A percentile compares a stretch with the other conserved stretches of the same genome.
Conservation (phyloP, 495 filamentous ascomycete species). For the Jackrogersella multiformis region DNA sequence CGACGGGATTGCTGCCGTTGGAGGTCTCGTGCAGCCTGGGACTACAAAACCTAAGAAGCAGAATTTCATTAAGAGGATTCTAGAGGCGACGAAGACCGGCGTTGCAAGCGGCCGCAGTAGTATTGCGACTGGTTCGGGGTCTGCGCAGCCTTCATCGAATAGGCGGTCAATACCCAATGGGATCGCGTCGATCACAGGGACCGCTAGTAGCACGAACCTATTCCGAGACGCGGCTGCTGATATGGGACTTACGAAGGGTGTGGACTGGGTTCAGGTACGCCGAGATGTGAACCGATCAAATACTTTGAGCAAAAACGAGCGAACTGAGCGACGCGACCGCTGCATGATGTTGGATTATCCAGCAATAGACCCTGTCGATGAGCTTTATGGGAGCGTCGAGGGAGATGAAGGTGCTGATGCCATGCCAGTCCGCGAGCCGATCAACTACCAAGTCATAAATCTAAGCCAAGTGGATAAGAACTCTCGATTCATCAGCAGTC, state of each 20-base stretch:
- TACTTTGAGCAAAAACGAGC: constrained; percentile 87
- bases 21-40: constrained; percentile 78
- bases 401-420: constrained; percentile 92
- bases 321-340: constrained; percentile 83
- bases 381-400: constrained; percentile 82
- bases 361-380: constrained; percentile 87
- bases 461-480: constrained; percentile 92
- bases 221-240: constrained; percentile 67
- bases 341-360: constrained; percentile 95
- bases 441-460: constrained; percentile 82
- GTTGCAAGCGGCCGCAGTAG: constrained; percentile 89
- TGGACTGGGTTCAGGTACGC: constrained; percentile 96
- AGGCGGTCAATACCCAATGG: constrained; percentile 48
- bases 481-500: constrained; percentile 84
- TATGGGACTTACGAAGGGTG: constrained; percentile 69
- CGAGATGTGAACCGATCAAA: constrained; percentile 96
- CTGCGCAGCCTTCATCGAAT: constrained; percentile 43
- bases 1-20: constrained; percentile 65
- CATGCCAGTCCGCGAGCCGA: constrained; percentile 80
- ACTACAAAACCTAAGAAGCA: constrained; percentile 79
- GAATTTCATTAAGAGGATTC: constrained; percentile 95
- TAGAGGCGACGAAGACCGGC: constrained; percentile 92
- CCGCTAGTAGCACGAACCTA: constrained; percentile 46
- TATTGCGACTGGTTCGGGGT: constrained; percentile 69
- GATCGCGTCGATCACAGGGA: constrained; percentile 63